Evolutionary conservation across 2,329 filamentous ascomycete species (phyloP), one percentile per base, ranked within the genome.

Genomic region (Aspergillus sp.): DNA sequence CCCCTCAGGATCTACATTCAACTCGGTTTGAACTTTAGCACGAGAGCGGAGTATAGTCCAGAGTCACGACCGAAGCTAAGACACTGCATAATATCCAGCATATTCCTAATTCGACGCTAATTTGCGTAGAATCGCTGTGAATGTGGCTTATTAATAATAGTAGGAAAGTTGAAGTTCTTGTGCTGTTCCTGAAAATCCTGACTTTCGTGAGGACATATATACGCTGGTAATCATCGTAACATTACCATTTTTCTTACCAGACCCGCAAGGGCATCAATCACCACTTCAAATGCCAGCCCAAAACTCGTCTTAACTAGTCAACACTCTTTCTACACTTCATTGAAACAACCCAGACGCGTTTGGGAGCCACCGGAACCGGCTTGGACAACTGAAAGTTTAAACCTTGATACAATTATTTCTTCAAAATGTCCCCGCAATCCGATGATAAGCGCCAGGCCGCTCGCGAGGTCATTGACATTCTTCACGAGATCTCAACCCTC

Each of bases 401-500:
- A n/a, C 8, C 24, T 26, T 15, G 18, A 20, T 17, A 36, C 34
- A 36, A 17, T 20, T 13, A 9, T 13, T 38, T 22, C 13, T 43
- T 7, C 22, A 64, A 64, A 57, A 77, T 78, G 75, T 70, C 76
- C 26, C 66, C 75, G 7, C 72, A 76, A 64, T 70, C 72, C 50
- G 76, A 78, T 34, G 74, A 76, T 50, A 81, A 81, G 67, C 75
- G 77, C 55, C 76, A 79, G 70, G 79, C 78, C 18, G 79, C 79
- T 44, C 74, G 77, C 44, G 79, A 81, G 66, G 77, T 80, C 47
- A 78, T 81, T 53, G 78, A 81, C 64, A 80, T 81, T 54, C 75
- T 81, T 53, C 74, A 80, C 57, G 79, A 81, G 63, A 80, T 81
- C 36, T 80, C 78, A 32, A 73, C 71, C 8, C 69, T 81, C 26